phyloP scores from a whole-genome alignment of 345 rosid genomes.

The Alliaria petiolata region DNA sequence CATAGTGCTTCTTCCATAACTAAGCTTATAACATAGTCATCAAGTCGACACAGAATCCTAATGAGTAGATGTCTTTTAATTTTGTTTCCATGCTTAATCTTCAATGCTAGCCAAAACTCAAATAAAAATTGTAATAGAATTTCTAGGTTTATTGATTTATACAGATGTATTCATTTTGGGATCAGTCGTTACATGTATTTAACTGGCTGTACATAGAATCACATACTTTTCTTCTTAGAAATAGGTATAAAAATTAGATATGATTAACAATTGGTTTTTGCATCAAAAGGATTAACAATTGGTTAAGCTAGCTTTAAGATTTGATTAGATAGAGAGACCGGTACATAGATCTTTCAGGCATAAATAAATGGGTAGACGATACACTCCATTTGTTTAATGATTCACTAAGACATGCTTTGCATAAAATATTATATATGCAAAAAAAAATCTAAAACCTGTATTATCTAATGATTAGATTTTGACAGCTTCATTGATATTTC shows the following conservation, averaged over 20 bases:
- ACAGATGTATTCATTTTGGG: neutral
- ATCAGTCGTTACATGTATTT: neutral
- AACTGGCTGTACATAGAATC: neutral
- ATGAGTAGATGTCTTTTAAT: slow-evolving; percentile 2
- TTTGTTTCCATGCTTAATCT: neutral
- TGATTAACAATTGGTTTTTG: neutral
- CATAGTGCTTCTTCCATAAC: slow-evolving; percentile 28
- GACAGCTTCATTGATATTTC: slow-evolving; percentile 21
- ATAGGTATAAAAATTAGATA: neutral
- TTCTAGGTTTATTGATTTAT: neutral
- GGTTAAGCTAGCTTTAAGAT: slow-evolving; percentile 14
- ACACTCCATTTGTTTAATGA: slow-evolving; percentile 4
- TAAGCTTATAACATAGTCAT: slow-evolving; percentile 16
- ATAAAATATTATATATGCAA: slow-evolving; percentile 5
- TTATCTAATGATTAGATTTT: slow-evolving; percentile 28
- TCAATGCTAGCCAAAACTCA: neutral
- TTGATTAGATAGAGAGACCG: slow-evolving; percentile 8
- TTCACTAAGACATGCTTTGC: slow-evolving; percentile 32
- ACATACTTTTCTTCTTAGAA: neutral
- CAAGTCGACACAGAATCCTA: slow-evolving; percentile 4
- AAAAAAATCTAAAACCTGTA: slow-evolving; percentile 20
- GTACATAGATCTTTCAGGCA: neutral
- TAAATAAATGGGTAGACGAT: neutral
- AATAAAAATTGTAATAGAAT: neutral
- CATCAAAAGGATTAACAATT: neutral